phyloP scores from a whole-genome alignment of 2,329 filamentous ascomycete species.

The Aspergillus persii region DNA sequence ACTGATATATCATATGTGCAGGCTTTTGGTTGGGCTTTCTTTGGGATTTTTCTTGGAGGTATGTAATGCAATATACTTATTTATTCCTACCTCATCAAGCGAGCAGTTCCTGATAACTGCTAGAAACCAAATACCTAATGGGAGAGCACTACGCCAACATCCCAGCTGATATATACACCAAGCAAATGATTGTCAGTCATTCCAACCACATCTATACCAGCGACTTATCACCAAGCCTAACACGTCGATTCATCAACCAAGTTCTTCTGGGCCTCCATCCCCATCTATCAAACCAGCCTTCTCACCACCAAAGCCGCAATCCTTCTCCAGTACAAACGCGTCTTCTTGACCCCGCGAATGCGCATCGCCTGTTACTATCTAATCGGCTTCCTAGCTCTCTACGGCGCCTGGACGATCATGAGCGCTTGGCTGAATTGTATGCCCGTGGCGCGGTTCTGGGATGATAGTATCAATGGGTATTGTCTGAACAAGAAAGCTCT shows the following conservation, averaged over 20 bases:
- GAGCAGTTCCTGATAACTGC: background rate
- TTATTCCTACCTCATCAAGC: too few species aligned
- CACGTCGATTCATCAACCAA: slow-evolving; percentile 2
- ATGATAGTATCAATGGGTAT: slow-evolving; percentile 21
- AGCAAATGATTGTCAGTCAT: slow-evolving; percentile 27
- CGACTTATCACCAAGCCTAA: background rate
- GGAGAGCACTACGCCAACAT: slow-evolving; percentile 24
- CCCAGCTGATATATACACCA: slow-evolving; percentile 15
- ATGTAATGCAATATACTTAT: background rate
- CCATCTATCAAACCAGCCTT: slow-evolving; percentile 34
- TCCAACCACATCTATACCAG: background rate
- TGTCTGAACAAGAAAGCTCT: slow-evolving; percentile 41
- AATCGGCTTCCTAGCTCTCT: slow-evolving; percentile 32
- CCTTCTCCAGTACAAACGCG: slow-evolving; percentile 35
- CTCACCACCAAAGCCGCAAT: slow-evolving; percentile 37
- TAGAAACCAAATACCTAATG: slow-evolving; percentile 31
- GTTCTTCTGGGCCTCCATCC: slow-evolving; percentile 34
- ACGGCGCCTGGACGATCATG: slow-evolving; percentile 31
- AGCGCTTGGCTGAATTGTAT: slow-evolving; percentile 33
- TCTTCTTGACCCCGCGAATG: slow-evolving; percentile 32
- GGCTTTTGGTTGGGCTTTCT: slow-evolving; percentile 31
- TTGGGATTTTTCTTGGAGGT: slow-evolving; percentile 30
- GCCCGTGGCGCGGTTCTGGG: slow-evolving; percentile 31
- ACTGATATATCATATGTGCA: slow-evolving; percentile 7
- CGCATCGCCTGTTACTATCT: slow-evolving; percentile 33